Percentiles rank a stretch among this genome's conserved stretches.
phyloP scores from a whole-genome alignment of 495 filamentous ascomycete genomes.

The Terfezia boudieri region DNA sequence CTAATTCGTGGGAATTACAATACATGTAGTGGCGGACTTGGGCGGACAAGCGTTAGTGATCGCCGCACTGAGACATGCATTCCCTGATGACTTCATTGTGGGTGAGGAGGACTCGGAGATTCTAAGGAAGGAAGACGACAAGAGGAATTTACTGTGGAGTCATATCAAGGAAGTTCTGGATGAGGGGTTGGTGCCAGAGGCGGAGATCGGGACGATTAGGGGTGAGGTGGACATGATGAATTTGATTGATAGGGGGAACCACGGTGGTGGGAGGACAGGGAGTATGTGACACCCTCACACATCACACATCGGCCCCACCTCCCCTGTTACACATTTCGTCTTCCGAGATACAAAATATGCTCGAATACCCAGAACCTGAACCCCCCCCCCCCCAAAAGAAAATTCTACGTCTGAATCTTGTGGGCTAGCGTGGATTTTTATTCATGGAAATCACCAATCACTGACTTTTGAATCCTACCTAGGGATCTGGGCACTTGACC shows the following conservation, averaged over 20 bases:
- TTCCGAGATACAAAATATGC: too few relatives aligned
- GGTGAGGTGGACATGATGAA: constrained; percentile 58
- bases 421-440: too few relatives aligned
- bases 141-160: constrained; percentile 59
- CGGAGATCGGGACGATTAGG: constrained; percentile 38
- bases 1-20: background rate
- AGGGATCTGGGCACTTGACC: constrained; percentile 80
- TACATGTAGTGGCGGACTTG: constrained; percentile 54
- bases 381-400: too few relatives aligned
- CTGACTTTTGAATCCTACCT: background rate
- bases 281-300: too few relatives aligned
- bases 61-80: constrained; percentile 50
- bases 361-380: too few relatives aligned
- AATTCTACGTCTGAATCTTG: too few relatives aligned
- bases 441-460: too few relatives aligned
- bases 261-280: constrained; percentile 23
- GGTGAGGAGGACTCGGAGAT: constrained; percentile 79
- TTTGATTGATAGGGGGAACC: constrained; percentile 64
- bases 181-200: constrained; percentile 37
- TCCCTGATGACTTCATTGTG: constrained; percentile 77
- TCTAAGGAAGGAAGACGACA: constrained; percentile 35
- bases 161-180: constrained; percentile 37
- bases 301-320: too few relatives aligned
- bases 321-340: too few relatives aligned
- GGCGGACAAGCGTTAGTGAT: constrained; percentile 95